Conservation (phyloP, 2,329 filamentous ascomycete genomes). For the Trichoderma sp. region DNA sequence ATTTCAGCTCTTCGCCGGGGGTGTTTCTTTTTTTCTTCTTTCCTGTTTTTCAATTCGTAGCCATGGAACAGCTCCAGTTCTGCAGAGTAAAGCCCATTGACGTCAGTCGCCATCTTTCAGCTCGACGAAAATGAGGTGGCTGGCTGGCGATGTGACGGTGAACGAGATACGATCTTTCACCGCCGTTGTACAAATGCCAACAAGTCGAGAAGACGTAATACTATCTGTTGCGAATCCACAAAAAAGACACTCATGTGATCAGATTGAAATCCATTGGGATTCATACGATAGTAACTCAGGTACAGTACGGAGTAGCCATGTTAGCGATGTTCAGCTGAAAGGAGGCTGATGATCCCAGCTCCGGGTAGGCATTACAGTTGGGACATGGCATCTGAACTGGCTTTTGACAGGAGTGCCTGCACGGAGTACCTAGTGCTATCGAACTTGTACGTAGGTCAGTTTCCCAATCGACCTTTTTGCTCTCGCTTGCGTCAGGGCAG, state of each 20-base stretch:
- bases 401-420: background rate
- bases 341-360: background rate
- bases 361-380: background rate
- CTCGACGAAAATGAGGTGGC: background rate
- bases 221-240: slow-evolving; percentile 1
- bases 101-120: background rate
- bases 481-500: background rate
- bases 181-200: background rate
- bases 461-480: background rate
- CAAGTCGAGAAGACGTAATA: background rate
- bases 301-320: background rate
- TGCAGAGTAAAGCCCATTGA: background rate
- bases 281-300: background rate
- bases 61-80: background rate
- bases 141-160: background rate
- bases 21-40: background rate
- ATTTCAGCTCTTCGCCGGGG: slow-evolving; percentile 7
- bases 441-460: background rate
- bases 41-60: background rate
- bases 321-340: background rate
- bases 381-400: background rate
- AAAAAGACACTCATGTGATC: background rate
- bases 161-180: background rate
- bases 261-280: background rate
- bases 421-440: background rate